A percentile compares a stretch with the other conserved stretches of the same genome.
phyloP scores from a whole-genome alignment of 2,329 filamentous ascomycete species.

The Ceratocystis alfenasii region DNA sequence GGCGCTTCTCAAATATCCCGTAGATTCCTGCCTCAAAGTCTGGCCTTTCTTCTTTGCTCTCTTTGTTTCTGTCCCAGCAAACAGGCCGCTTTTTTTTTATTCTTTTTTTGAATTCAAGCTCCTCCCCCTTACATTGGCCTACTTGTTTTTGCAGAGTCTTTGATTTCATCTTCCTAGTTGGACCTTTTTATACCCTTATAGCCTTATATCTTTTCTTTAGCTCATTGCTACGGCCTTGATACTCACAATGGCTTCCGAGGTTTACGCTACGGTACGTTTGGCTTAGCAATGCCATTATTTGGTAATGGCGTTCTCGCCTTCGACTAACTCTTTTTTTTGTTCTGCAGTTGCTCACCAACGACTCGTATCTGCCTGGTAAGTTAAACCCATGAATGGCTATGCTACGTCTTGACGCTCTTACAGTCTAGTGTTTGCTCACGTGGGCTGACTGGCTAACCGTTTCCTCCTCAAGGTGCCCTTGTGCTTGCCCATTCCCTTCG shows the following conservation, averaged over 20 bases:
- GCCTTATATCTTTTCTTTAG: slow-evolving; percentile 5
- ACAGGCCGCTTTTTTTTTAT: slow-evolving; percentile 10
- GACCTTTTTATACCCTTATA: neutral
- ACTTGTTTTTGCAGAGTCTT: neutral
- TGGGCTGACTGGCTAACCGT: neutral
- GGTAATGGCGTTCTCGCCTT: neutral
- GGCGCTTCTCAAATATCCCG: slow-evolving; percentile 10
- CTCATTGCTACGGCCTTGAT: slow-evolving; percentile 7
- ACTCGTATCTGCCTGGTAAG: slow-evolving; percentile 83
- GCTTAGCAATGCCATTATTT: slow-evolving; percentile 3
- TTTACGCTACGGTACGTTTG: slow-evolving; percentile 17
- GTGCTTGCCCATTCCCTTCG: slow-evolving; percentile 89
- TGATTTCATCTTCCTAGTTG: neutral
- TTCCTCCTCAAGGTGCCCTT: slow-evolving; percentile 56
- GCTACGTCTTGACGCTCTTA: no score
- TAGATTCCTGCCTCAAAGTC: neutral
- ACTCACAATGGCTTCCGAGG: slow-evolving; percentile 18
- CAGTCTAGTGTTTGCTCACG: neutral
- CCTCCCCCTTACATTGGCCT: neutral
- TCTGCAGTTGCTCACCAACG: slow-evolving; percentile 58
- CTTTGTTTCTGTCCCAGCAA: slow-evolving; percentile 8
- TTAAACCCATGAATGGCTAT: slow-evolving; percentile 18
- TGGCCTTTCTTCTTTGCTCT: neutral
- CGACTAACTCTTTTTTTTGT: neutral
- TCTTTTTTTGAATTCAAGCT: neutral